A percentile compares a stretch with the other conserved stretches of the same genome.
Evolutionary conservation across 257 asterid genomes (phyloP).

Genomic region (Nicotiana undulata): DNA sequence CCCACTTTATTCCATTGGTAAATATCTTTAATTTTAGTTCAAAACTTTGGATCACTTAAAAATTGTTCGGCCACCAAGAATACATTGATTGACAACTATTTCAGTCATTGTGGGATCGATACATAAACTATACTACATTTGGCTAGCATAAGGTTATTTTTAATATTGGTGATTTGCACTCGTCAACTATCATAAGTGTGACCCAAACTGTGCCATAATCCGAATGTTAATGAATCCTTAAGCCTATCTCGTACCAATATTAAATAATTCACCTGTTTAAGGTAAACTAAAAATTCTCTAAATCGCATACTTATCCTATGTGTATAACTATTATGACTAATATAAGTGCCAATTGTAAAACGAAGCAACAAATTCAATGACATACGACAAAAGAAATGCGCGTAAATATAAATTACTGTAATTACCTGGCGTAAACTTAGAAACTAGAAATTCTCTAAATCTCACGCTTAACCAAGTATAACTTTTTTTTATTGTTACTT

Average conservation of each 20-base stretch:
- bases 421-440: neutral
- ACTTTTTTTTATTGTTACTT: no score
- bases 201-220: neutral
- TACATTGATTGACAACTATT: neutral
- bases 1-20: neutral
- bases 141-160: neutral
- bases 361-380: neutral
- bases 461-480: neutral
- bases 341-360: neutral
- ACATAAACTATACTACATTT: neutral
- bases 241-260: neutral
- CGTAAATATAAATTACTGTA: neutral
- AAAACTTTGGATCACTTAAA: neutral
- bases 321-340: neutral
- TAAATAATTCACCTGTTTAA: neutral
- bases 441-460: neutral
- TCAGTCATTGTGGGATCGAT: neutral
- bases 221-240: neutral
- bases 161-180: neutral
- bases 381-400: neutral
- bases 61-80: neutral
- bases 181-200: neutral
- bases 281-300: neutral
- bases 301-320: neutral
- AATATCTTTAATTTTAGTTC: neutral